Evolutionary conservation across 1,284 basidiomycete species (phyloP).

Genomic region (Austroboletus novae-zelandiae): DNA sequence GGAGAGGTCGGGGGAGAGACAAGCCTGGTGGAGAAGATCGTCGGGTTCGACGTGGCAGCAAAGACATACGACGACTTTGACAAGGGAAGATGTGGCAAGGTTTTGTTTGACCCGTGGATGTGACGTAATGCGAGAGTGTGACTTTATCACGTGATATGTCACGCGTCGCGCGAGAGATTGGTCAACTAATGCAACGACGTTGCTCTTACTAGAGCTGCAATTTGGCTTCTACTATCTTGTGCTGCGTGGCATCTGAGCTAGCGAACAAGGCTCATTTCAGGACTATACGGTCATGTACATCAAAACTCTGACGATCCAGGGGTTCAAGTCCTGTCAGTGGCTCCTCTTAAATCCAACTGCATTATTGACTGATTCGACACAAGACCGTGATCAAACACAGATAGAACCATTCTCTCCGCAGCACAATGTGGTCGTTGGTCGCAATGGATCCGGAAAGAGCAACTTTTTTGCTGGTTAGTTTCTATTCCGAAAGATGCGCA

Average conservation of each 20-base stretch:
- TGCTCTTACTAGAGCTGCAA: neutral
- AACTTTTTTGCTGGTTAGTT: conserved; percentile 88
- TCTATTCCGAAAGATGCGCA: neutral
- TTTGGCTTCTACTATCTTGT: neutral
- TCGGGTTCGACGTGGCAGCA: conserved; percentile 53
- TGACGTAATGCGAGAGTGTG: conserved; percentile 15
- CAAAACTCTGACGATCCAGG: conserved; percentile 91
- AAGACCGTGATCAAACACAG: conserved; percentile 79
- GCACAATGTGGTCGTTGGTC: conserved; percentile 92
- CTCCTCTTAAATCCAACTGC: neutral
- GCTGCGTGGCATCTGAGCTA: neutral
- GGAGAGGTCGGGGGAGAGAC: conserved; percentile 55
- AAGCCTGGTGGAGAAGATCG: conserved; percentile 64
- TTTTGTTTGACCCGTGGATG: conserved; percentile 69
- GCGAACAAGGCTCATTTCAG: neutral
- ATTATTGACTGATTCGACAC: conserved; percentile 7
- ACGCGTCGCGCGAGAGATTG: conserved; percentile 11
- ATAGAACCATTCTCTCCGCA: conserved; percentile 81
- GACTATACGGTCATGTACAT: conserved; percentile 60
- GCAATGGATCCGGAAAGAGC: conserved; percentile 95
- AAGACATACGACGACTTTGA: conserved; percentile 66
- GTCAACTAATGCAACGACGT: neutral
- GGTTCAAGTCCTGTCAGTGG: conserved; percentile 90
- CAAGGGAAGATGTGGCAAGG: conserved; percentile 67
- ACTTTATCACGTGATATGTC: conserved; percentile 17